phyloP scores from a whole-genome alignment of 805 yeast species.

The Candida mattraensis region DNA sequence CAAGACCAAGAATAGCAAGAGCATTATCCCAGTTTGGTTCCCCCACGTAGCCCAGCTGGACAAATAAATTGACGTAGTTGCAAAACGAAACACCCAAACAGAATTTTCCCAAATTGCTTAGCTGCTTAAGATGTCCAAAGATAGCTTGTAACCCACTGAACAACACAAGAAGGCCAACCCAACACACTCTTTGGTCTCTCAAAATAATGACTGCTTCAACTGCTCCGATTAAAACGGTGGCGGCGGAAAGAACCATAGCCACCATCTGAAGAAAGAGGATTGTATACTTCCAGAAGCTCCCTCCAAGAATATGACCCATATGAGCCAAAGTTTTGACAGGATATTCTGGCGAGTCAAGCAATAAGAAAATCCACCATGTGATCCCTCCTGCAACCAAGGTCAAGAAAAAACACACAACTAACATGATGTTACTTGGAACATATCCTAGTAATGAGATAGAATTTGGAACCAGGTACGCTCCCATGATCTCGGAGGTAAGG shows the following conservation, averaged over 20 bases:
- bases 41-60: conserved; percentile 20
- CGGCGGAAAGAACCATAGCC: conserved; percentile 44
- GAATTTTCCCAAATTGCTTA: conserved; percentile 36
- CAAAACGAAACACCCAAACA: conserved; percentile 20
- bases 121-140: conserved; percentile 41
- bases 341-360: conserved; percentile 41
- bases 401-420: conserved; percentile 15
- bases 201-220: conserved; percentile 43
- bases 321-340: conserved; percentile 45
- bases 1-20: conserved; percentile 18
- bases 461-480: conserved; percentile 22
- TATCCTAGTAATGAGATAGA: conserved; percentile 18
- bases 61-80: conserved; percentile 20
- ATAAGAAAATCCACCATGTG: conserved; percentile 37
- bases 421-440: conserved; percentile 17
- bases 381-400: conserved; percentile 45
- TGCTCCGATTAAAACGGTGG: conserved; percentile 38
- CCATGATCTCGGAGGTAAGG: conserved; percentile 26
- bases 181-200: conserved; percentile 36
- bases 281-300: conserved; percentile 31
- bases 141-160: conserved; percentile 42
- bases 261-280: conserved; percentile 39
- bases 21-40: conserved; percentile 28
- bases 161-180: conserved; percentile 39
- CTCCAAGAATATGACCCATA: conserved; percentile 40